phyloP scores from a whole-genome alignment of 1,284 basidiomycete species.

The Meripilus lineatus region DNA sequence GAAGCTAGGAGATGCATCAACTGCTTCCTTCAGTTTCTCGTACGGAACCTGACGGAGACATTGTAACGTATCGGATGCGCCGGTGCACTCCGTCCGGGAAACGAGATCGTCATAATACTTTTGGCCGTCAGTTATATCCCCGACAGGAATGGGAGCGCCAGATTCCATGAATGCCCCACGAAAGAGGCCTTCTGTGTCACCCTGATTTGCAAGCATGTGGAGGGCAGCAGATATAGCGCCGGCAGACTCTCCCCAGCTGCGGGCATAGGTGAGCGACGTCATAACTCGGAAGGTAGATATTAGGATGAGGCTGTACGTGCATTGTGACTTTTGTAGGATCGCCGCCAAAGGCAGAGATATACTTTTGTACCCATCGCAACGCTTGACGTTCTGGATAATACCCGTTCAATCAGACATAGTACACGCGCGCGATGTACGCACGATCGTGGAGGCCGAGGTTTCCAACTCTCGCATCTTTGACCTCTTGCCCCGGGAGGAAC shows the following conservation, averaged over 20 bases:
- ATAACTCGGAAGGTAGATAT: background rate
- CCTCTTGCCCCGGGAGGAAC: slow-evolving; percentile 44
- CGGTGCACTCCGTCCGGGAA: slow-evolving; percentile 25
- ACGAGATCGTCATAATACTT: slow-evolving; percentile 31
- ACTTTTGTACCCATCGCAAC: slow-evolving; percentile 43
- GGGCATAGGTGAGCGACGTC: background rate
- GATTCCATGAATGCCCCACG: slow-evolving; percentile 33
- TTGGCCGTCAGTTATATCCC: slow-evolving; percentile 27
- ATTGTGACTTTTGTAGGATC: slow-evolving; percentile 54
- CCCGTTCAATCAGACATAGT: background rate
- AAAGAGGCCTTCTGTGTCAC: slow-evolving; percentile 29
- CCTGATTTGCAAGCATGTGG: slow-evolving; percentile 28
- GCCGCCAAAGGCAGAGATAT: slow-evolving; percentile 61
- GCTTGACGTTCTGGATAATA: slow-evolving; percentile 19
- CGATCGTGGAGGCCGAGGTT: slow-evolving; percentile 54
- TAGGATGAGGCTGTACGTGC: slow-evolving; percentile 28
- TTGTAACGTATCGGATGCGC: slow-evolving; percentile 28
- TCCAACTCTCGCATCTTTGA: slow-evolving; percentile 43
- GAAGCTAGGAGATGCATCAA: slow-evolving; percentile 23
- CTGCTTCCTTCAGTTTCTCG: slow-evolving; percentile 23
- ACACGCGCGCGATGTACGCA: slow-evolving; percentile 22
- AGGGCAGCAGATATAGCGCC: slow-evolving; percentile 33
- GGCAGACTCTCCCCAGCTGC: slow-evolving; percentile 38
- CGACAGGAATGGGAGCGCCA: slow-evolving; percentile 28
- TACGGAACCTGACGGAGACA: slow-evolving; percentile 35